phyloP scores from a whole-genome alignment of 257 asterid genomes.

The Catharanthus roseus region DNA sequence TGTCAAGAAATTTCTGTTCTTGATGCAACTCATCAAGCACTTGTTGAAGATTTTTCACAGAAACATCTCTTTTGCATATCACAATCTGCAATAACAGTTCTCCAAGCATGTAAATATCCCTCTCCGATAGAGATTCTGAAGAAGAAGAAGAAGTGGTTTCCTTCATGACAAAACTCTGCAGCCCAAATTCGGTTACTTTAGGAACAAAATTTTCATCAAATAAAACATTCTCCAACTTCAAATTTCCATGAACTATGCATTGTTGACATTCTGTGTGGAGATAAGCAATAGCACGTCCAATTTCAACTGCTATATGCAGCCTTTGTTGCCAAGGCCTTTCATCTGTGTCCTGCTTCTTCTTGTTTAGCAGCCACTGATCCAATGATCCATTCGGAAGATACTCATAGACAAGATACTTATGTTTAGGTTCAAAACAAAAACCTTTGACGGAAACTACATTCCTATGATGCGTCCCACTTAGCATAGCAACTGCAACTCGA shows the following conservation, averaged over 20 bases:
- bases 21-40: slow-evolving; percentile 27
- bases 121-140: slow-evolving; percentile 57
- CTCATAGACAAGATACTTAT: slow-evolving; percentile 49
- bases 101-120: slow-evolving; percentile 55
- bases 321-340: slow-evolving; percentile 39
- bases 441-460: slow-evolving; percentile 54
- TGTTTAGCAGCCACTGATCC: slow-evolving; percentile 43
- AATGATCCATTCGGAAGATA: slow-evolving; percentile 50
- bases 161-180: slow-evolving; percentile 28
- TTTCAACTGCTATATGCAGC: slow-evolving; percentile 46
- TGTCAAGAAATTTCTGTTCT: slow-evolving; percentile 16
- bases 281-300: slow-evolving; percentile 52
- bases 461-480: slow-evolving; percentile 62
- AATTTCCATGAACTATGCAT: slow-evolving; percentile 54
- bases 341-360: slow-evolving; percentile 10
- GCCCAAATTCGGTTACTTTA: slow-evolving; percentile 55
- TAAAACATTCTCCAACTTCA: slow-evolving; percentile 52
- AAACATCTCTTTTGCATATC: slow-evolving; percentile 36
- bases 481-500: slow-evolving; percentile 39
- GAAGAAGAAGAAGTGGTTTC: slow-evolving; percentile 44
- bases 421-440: slow-evolving; percentile 46
- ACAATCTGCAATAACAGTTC: slow-evolving; percentile 44
- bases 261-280: slow-evolving; percentile 58
- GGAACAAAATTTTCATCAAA: slow-evolving; percentile 54
- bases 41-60: slow-evolving; percentile 24